Conservation (phyloP, 306 rosid genomes). For the Astragalus glycyphyllos region DNA sequence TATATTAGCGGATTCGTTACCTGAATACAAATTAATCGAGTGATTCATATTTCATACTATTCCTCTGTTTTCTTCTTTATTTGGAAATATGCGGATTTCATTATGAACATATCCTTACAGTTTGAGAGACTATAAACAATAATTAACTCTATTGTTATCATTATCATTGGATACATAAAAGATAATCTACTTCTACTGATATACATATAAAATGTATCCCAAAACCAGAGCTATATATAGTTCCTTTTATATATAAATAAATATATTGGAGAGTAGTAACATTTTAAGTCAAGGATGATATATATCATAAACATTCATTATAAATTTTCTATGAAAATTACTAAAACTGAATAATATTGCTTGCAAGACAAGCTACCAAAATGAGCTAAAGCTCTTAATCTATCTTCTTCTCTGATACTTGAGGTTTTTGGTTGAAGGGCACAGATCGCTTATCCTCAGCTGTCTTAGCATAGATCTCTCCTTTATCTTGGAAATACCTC, state of each 20-base stretch:
- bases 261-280: background rate
- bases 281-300: conserved; percentile 10
- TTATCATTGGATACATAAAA: too few relatives aligned
- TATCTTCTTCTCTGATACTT: conserved; percentile 45
- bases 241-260: conserved; percentile 13
- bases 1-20: too few relatives aligned
- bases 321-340: conserved; percentile 6
- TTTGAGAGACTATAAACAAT: too few relatives aligned
- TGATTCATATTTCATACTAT: too few relatives aligned
- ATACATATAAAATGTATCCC: conserved; percentile 17
- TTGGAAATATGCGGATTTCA: too few relatives aligned
- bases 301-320: conserved; percentile 29
- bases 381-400: conserved; percentile 32
- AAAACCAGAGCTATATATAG: conserved; percentile 24
- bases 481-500: conserved; percentile 64
- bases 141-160: too few relatives aligned
- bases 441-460: conserved; percentile 64
- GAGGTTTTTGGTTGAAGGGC: conserved; percentile 19
- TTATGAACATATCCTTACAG: too few relatives aligned
- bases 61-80: too few relatives aligned
- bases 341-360: conserved; percentile 18
- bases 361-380: conserved; percentile 1
- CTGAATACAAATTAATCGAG: too few relatives aligned
- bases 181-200: too few relatives aligned
- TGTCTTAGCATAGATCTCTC: conserved; percentile 60